Evolutionary conservation across 495 filamentous ascomycete genomes (phyloP), one percentile per base, ranked within the genome.

Genomic region (Podospora tetraspora): DNA sequence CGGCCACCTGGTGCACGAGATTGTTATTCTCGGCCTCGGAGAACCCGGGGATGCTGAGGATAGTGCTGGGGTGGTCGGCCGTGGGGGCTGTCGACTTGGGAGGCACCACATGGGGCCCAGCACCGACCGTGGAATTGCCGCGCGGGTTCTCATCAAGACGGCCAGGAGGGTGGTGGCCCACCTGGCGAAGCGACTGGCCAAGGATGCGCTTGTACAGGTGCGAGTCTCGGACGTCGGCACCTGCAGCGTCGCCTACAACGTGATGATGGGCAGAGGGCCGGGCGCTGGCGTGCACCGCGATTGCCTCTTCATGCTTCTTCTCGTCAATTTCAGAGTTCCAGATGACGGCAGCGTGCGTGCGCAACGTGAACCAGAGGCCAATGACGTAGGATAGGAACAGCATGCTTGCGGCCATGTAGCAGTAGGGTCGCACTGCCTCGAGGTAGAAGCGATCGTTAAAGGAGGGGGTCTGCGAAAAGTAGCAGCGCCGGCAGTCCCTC

Each of bases 321-420:
- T 96, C 92, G 58, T 97, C 93, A 3, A 85, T 74, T 69, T 97
- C 92, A 27, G 81, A 89, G 74, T 92, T 94, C 95, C 95, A 99
- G 67, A 99, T 99, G 34, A 97, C 89, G 21, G 95, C 94, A 5
- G 95, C 95, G 76, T 99, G 95, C 3, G 95, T 99, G 68, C 96
- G 84, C 7, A 99, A 86, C 6, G 95, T 99, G 77, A 99, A 99
- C 89, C 93, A 93, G 30, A 98, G 82, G 19, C 95, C 95, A 70
- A 98, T 95, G 43, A 95, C 82, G 76, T 99, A 99, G 0, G 92
- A 93, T 22, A 97, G 78, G 80, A 99, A 99, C 34, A 99, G 84
- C 70, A 94, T 85, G 21, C 90, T 76, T 37, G 95, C 92, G 5
- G 91, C 89, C 69, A 96, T 84, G 84, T 92, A 97, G 70, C 91